Conservation (phyloP, 345 rosid genomes). For the Murraya koenigii region DNA sequence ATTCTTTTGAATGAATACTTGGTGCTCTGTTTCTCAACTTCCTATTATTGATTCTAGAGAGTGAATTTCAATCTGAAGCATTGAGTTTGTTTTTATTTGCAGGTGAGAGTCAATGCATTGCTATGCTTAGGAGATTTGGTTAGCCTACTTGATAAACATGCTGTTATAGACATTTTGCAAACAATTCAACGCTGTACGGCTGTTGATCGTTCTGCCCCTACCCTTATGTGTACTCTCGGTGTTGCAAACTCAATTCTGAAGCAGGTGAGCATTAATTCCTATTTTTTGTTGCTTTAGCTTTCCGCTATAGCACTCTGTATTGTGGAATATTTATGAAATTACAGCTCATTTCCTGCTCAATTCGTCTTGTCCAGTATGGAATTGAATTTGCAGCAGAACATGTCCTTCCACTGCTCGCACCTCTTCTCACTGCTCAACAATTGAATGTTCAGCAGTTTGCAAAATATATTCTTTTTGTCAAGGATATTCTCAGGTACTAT, state of each 20-base stretch:
- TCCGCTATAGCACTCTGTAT: background rate
- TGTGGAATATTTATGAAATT: constrained; percentile 1
- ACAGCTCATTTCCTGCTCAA: constrained; percentile 10
- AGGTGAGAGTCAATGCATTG: constrained; percentile 96
- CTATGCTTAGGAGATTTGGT: constrained; percentile 83
- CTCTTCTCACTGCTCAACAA: constrained; percentile 93
- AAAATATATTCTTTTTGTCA: constrained; percentile 89
- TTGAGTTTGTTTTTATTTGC: constrained; percentile 24
- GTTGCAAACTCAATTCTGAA: constrained; percentile 85
- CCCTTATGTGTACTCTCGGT: constrained; percentile 96
- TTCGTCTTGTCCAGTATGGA: constrained; percentile 60
- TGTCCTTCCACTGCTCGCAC: constrained; percentile 77
- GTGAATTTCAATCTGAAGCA: constrained; percentile 11
- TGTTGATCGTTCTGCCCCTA: constrained; percentile 93
- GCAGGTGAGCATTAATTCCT: constrained; percentile 43
- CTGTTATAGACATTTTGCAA: constrained; percentile 68
- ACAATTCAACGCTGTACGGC: constrained; percentile 93
- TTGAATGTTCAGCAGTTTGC: constrained; percentile 92
- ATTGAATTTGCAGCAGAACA: constrained; percentile 85
- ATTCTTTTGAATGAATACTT: background rate
- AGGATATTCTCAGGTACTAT: constrained; percentile 78
- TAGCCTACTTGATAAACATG: constrained; percentile 68
- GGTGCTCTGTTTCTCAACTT: background rate
- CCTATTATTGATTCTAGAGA: background rate
- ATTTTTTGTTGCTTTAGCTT: constrained; percentile 10